These are phyloP conservation scores for Fusarium nisikadoi DNA, from an alignment of 2,329 filamentous ascomycete genomes.

Conservation along the genomic window DNA sequence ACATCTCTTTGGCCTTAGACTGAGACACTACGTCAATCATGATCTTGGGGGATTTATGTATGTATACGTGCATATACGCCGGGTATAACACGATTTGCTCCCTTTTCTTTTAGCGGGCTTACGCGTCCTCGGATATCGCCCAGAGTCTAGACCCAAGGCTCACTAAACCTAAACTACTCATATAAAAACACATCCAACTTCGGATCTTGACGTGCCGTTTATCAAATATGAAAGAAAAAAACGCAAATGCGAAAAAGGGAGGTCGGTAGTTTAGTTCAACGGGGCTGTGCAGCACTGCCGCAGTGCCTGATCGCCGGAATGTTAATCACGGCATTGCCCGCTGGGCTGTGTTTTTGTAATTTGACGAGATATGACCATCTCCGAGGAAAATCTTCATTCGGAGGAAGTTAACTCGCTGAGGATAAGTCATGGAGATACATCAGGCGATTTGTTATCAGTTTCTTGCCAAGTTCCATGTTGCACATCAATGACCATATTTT, in stretches of 20 bases:
- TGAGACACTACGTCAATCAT: accelerated
- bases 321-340: neutral
- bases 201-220: neutral
- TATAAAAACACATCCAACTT: neutral
- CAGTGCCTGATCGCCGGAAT: neutral
- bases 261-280: neutral
- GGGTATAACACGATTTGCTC: neutral
- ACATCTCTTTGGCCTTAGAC: neutral
- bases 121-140: neutral
- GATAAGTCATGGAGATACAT: neutral
- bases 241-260: neutral
- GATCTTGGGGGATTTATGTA: neutral
- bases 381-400: accelerated
- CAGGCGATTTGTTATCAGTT: neutral
- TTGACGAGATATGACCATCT: neutral
- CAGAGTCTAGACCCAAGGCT: neutral
- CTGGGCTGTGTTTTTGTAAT: neutral
- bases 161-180: neutral
- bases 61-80: neutral
- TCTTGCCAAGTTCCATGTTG: neutral
- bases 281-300: neutral
- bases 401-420: neutral
- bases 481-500: neutral
- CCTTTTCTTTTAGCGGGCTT: neutral
- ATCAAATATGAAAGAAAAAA: accelerated